Evolutionary conservation across 805 yeast genomes (phyloP).

Genomic region (Candida cerambycidarum): DNA sequence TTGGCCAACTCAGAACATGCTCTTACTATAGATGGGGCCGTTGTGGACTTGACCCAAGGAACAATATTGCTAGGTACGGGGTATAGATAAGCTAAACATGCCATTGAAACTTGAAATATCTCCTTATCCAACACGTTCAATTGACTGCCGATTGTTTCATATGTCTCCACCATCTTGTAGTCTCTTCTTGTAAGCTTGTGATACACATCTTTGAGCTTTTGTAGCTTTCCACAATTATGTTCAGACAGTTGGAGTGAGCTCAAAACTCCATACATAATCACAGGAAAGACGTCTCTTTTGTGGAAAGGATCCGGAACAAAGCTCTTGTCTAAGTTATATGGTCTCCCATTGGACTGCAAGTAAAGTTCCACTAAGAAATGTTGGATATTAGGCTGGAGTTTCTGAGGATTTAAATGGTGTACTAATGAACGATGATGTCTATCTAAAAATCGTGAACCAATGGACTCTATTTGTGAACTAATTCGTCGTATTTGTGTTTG

Average conservation of each 20-base stretch:
- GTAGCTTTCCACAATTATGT: neutral
- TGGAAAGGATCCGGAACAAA: conserved; percentile 1
- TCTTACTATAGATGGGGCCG: conserved; percentile 27
- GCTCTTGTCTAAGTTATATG: neutral
- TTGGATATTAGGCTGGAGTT: conserved; percentile 9
- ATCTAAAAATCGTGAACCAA: conserved; percentile 12
- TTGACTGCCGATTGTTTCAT: neutral
- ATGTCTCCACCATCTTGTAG: neutral
- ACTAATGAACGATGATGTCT: conserved; percentile 19
- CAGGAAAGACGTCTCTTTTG: conserved; percentile 2
- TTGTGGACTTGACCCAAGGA: conserved; percentile 33
- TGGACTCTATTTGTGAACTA: neutral
- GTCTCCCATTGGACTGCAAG: neutral
- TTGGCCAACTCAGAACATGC: conserved; percentile 34
- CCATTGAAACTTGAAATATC: conserved; percentile 3
- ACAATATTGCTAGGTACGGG: conserved; percentile 13
- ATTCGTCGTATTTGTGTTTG: conserved; percentile 7
- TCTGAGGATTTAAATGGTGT: conserved; percentile 15
- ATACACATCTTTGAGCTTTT: neutral
- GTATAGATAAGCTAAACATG: neutral
- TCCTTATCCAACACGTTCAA: neutral
- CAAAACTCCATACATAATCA: conserved; percentile 6
- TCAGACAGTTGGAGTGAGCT: neutral
- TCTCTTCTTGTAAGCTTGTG: neutral
- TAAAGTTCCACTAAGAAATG: conserved; percentile 14